Evolutionary conservation across 192 early-diverging fungal genomes (phyloP), one percentile per base, ranked within the genome.

Genomic region (Borealophlyctis nickersoniae): DNA sequence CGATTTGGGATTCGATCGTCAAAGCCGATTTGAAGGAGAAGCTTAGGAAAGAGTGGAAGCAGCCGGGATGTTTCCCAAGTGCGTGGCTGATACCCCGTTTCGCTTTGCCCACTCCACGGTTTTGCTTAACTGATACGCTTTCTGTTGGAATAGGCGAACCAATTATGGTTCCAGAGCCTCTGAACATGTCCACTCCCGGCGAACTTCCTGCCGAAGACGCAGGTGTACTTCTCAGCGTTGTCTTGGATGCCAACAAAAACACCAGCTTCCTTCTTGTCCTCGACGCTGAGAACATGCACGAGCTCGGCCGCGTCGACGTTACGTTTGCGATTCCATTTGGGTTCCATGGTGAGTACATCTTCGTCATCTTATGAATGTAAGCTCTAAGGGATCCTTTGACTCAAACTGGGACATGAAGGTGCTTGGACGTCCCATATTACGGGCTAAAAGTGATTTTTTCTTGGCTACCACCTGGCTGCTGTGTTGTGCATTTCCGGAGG

Each of bases 121-220:
- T 45, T 45, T 45, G 39, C 9, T n/a, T n/a, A n/a, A n/a, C n/a
- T n/a, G n/a, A n/a, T n/a, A n/a, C n/a, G n/a, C n/a, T 19, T 45
- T 45, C 19, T 45, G 39, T 45, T 45, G 39, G n/a, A n/a, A 13
- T 27, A 69, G 67, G 67, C 29, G 60, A 64, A 28, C 62, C 63
- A 1, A 59, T 65, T 29, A 65, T 71, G 63, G 57, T 71, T n/a
- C 69, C 69, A 19, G n/a, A n/a, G n/a, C n/a, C n/a, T n/a, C n/a
- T n/a, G n/a, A n/a, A n/a, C n/a, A n/a, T n/a, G n/a, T n/a, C n/a
- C 1, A 64, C 29, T 14, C 60, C 54, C 7, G 53, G 49, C 34
- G 28, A 32, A 28, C 53, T 22, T 31, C 24, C n/a, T 49, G 33
- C n/a, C n/a, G 69, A 71, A 36, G 69, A 71, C 58, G 33, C 23